Evolutionary conservation across 176 grass and related monocot species (phyloP).

Genomic region (Eragrostis curvula): DNA sequence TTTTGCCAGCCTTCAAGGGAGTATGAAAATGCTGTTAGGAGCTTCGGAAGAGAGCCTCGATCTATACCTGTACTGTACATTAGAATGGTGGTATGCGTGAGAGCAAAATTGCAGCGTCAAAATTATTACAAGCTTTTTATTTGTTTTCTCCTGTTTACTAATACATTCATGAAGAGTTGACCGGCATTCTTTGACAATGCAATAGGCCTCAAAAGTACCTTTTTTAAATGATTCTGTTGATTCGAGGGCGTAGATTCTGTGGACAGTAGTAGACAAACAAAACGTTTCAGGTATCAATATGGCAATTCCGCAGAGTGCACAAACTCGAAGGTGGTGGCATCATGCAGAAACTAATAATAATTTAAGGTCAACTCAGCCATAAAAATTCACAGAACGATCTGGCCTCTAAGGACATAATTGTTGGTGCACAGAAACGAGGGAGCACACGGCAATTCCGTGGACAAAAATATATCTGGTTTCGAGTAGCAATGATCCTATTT

Average conservation of each 20-base stretch:
- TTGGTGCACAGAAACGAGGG: neutral
- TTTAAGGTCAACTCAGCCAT: neutral
- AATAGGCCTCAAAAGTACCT: no score
- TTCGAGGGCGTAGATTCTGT: no score
- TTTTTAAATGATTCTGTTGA: no score
- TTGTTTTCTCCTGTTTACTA: neutral
- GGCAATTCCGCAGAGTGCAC: no score
- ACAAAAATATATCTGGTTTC: neutral
- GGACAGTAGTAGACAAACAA: no score
- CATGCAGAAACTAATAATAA: no score
- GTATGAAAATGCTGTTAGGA: neutral
- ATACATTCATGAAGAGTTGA: neutral
- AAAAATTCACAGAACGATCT: neutral
- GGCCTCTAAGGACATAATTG: neutral
- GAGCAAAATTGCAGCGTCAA: neutral
- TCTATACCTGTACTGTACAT: conserved; percentile 22
- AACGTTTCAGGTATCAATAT: no score
- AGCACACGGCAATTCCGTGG: neutral
- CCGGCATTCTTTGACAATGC: no score
- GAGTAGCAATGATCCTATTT: neutral
- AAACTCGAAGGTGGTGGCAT: no score
- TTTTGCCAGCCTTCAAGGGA: conserved; percentile 28
- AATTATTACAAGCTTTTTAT: neutral
- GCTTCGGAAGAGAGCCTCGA: neutral
- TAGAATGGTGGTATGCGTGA: conserved; percentile 20